A percentile compares a stretch with the other conserved stretches of the same genome.
These are phyloP conservation scores for Mytilinidion resinicola DNA, from an alignment of 495 filamentous ascomycete genomes.

Conservation along the genomic window DNA sequence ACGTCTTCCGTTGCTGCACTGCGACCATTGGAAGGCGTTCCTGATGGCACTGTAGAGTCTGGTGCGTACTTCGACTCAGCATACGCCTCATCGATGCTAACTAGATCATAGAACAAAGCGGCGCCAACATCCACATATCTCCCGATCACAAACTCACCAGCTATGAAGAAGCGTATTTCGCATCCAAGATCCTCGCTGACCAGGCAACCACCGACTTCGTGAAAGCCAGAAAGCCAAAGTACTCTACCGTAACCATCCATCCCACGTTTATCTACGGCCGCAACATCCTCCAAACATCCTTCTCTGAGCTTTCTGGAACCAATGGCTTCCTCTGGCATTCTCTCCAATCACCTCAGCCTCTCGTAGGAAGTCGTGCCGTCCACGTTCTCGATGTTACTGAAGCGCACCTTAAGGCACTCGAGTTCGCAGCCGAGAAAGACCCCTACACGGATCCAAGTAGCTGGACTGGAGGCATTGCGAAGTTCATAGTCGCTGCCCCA, in stretches of 20 bases:
- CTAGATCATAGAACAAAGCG: neutral
- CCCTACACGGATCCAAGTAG: slow-evolving; percentile 31
- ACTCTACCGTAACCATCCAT: slow-evolving; percentile 19
- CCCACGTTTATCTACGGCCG: slow-evolving; percentile 32
- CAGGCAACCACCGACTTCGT: slow-evolving; percentile 30
- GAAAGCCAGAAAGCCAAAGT: slow-evolving; percentile 16
- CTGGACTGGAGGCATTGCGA: slow-evolving; percentile 12
- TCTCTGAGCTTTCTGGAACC: slow-evolving; percentile 23
- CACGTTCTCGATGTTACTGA: slow-evolving; percentile 42
- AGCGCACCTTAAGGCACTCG: slow-evolving; percentile 34
- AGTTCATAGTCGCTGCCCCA: slow-evolving; percentile 20
- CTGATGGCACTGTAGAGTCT: slow-evolving; percentile 31
- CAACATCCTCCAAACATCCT: slow-evolving; percentile 30
- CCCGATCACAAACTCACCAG: slow-evolving; percentile 22
- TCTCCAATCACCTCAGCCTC: slow-evolving; percentile 21
- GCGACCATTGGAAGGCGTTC: slow-evolving; percentile 27
- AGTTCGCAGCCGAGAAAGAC: slow-evolving; percentile 1
- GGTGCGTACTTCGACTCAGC: neutral
- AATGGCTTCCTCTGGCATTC: slow-evolving; percentile 25
- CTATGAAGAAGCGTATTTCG: slow-evolving; percentile 28
- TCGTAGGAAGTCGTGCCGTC: slow-evolving; percentile 25
- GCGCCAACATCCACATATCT: neutral
- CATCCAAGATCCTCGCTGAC: slow-evolving; percentile 32
- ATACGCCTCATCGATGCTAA: no score
- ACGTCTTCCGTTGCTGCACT: slow-evolving; percentile 36